Base-by-base conservation (phyloP, 2,329 filamentous ascomycete species). In the Capronia epimyces region DNA sequence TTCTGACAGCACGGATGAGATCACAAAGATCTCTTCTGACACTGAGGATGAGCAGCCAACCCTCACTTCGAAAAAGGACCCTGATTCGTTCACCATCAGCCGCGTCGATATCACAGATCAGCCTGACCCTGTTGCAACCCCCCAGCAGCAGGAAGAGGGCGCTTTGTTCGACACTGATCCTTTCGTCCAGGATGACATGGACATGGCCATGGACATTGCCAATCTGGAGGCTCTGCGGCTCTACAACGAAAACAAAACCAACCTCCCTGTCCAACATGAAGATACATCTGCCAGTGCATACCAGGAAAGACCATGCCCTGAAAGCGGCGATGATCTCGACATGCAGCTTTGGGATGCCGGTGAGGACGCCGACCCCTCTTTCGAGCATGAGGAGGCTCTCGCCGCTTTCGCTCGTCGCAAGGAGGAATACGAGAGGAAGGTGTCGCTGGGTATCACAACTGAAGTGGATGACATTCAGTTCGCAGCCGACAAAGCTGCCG, bases 401-500 rank as follows among this genome's bases (percentile, higher is more conserved):
- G 49, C 43, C 6, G 34, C 6, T n/a, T 60, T 60, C 42, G 49
- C 39, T 8, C 22, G 27, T 2, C 34, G 49, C 22, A 46, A 55
- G 25, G 41, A 37, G 40, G 46, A 50, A 16, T 55, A 55, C 25
- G 41, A 56, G 37, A 15, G 20, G 20, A 51, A 51, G 47, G 25
- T 39, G 25, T 49, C 31, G 5, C 18, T 31, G 9, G 46, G 41
- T 5, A 39, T 29, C 16, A 27, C 43, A 9, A 56, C 50, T 16
- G 6, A 40, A 42, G 43, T 43, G 20, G 58, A 56, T 39, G 46
- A 55, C 10, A 51, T 58, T 18, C 39, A 40, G 27, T 56, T 58
- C 40, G 42, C 43, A 15, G 18, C 39, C 7, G 53, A 44, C 10
- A n/a, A 58, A 37, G 12, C 3, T 27, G 50, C 47, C 21, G 57